Evolutionary conservation across 2,329 filamentous ascomycete genomes (phyloP), one percentile per base, ranked within the genome.

Genomic region (Fusarium ramigenum): DNA sequence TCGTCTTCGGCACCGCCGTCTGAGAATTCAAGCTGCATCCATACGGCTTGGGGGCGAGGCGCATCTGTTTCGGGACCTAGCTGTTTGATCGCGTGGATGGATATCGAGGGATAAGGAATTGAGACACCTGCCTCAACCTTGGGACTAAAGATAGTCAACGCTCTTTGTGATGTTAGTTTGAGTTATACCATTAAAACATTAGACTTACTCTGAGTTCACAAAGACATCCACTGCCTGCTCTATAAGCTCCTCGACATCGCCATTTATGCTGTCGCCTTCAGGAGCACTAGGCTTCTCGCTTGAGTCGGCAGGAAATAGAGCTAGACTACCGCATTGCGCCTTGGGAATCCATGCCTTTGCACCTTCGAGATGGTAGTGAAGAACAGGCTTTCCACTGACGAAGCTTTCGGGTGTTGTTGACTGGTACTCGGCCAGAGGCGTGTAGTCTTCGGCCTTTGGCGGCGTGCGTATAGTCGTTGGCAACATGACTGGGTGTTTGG

Each of bases 61-160:
- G 83, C 80, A 25, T 84, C 81, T 34, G 83, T 79, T 49, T 83
- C 80, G 69, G 69, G 62, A 56, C 78, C 80, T 77, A 88, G 84
- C 63, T 90, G 88, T 81, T 93, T 92, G 75, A 93, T 89, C 1
- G 92, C 93, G 79, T 95, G 93, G 21, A 95, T 90, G 28, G 91
- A 91, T 79, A 96, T 93, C 69, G 89, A 85, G 7, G 91, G 92
- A 81, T 95, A 96, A 0, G 92, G 90, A 73, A 95, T 92, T 44
- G 89, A 87, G 49, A 94, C 82, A 70, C 93, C 93, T 23, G 83
- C 86, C 40, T 85, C 84, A 18, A 85, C 87, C 7, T 86, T 80
- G 18, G 84, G 81, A 73, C 91, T 92, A 84, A 90, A 95, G 68
- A 95, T 81, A 19, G 86, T 90, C 62, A 95, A 85, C 75, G 76